Evolutionary conservation across 805 yeast genomes (phyloP).

Genomic region (Kluyveromyces dobzhanskii): DNA sequence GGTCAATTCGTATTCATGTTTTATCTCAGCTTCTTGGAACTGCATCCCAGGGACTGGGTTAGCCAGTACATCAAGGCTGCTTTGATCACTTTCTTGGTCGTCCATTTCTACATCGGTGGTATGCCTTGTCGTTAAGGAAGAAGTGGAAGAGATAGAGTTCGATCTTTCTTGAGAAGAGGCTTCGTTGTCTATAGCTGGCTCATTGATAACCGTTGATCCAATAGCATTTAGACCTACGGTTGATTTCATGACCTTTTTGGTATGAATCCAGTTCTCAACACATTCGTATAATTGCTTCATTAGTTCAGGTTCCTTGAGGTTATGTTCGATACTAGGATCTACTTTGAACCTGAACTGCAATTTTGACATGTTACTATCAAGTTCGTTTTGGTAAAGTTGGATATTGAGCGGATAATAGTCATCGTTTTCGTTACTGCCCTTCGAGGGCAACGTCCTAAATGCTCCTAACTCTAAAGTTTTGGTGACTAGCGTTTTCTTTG

Average conservation of each 20-base stretch:
- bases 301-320: conserved; percentile 7
- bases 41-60: conserved; percentile 8
- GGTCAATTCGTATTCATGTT: conserved; percentile 12
- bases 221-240: background rate
- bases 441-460: conserved; percentile 53
- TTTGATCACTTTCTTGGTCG: conserved; percentile 22
- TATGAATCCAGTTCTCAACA: conserved; percentile 18
- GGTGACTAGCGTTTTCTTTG: conserved; percentile 53
- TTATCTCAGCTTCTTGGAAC: conserved; percentile 11
- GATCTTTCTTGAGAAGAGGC: background rate
- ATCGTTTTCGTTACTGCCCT: background rate
- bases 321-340: background rate
- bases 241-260: conserved; percentile 9
- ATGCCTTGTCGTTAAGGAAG: conserved; percentile 5
- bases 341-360: background rate
- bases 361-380: background rate
- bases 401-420: conserved; percentile 3
- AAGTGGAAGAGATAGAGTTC: conserved; percentile 1
- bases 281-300: conserved; percentile 17
- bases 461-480: conserved; percentile 81
- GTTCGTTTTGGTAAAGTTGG: background rate
- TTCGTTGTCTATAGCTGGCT: background rate
- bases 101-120: conserved; percentile 21
- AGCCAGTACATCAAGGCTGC: conserved; percentile 17
- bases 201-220: background rate